Evolutionary conservation across 768 basidiomycete genomes (phyloP).

Genomic region (Collybia sordida): DNA sequence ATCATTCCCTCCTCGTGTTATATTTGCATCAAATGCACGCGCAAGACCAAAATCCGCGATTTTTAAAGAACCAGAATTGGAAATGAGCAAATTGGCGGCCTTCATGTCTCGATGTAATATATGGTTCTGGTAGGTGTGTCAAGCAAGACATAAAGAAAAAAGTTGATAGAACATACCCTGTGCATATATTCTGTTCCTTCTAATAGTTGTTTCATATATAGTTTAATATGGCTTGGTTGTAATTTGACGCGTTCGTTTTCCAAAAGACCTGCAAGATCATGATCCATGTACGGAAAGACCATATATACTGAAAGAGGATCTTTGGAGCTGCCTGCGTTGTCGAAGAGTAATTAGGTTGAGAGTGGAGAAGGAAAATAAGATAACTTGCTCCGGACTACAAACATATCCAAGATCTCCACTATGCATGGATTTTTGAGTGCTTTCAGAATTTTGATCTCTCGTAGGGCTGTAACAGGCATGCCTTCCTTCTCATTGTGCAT

Average conservation of each 20-base stretch:
- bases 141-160: conserved; percentile 3
- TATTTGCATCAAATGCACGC: conserved; percentile 65
- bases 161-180: conserved; percentile 52
- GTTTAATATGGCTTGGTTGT: conserved; percentile 83
- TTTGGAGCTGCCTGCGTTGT: conserved; percentile 54
- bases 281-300: conserved; percentile 99
- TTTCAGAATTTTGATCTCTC: conserved; percentile 97
- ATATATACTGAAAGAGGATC: conserved; percentile 89
- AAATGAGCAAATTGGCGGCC: conserved; percentile 94
- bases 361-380: background rate
- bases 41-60: conserved; percentile 98
- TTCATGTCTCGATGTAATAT: conserved; percentile 99
- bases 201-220: conserved; percentile 95
- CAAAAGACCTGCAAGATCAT: conserved; percentile 92
- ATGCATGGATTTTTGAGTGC: conserved; percentile 83
- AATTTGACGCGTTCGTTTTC: conserved; percentile 90
- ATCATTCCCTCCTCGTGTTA: conserved; percentile 35
- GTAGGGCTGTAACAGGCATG: conserved; percentile 93
- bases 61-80: conserved; percentile 77
- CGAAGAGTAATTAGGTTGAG: background rate
- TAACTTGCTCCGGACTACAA: conserved; percentile 73
- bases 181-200: conserved; percentile 98
- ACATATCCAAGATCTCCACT: conserved; percentile 90
- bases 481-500: conserved; percentile 98
- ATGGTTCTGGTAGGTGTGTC: conserved; percentile 63